Percentiles rank a stretch among this genome's conserved stretches.
Conservation (phyloP, 2,329 filamentous ascomycete species). For the Mycogone perniciosa region DNA sequence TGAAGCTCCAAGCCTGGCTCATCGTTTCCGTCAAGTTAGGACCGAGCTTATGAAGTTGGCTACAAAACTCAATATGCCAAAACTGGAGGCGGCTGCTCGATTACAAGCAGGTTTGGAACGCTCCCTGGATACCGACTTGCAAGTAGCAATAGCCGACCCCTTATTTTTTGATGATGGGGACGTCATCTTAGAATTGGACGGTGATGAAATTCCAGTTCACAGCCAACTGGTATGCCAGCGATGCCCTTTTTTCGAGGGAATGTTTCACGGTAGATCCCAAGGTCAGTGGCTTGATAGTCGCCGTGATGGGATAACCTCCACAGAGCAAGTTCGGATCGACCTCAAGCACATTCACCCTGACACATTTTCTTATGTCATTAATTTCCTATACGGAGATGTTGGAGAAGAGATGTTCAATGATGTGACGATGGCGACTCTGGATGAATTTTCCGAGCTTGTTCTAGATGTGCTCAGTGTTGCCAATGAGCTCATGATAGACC, state of each 20-base stretch:
- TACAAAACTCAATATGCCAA: slow-evolving; percentile 60
- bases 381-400: slow-evolving; percentile 76
- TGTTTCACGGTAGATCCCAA: slow-evolving; percentile 81
- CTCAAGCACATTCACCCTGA: slow-evolving; percentile 69
- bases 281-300: slow-evolving; percentile 78
- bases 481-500: slow-evolving; percentile 92
- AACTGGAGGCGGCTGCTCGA: slow-evolving; percentile 70
- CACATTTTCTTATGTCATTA: slow-evolving; percentile 72
- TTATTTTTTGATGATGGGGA: slow-evolving; percentile 75
- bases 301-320: slow-evolving; percentile 36
- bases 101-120: slow-evolving; percentile 61
- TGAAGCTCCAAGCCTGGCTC: slow-evolving; percentile 57
- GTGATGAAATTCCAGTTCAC: slow-evolving; percentile 66
- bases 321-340: slow-evolving; percentile 60
- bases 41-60: slow-evolving; percentile 84
- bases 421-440: slow-evolving; percentile 62
- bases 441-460: slow-evolving; percentile 82
- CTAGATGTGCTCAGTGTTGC: slow-evolving; percentile 85
- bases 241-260: slow-evolving; percentile 85
- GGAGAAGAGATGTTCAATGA: slow-evolving; percentile 77
- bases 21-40: slow-evolving; percentile 72
- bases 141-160: slow-evolving; percentile 59
- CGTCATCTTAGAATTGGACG: slow-evolving; percentile 70
- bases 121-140: slow-evolving; percentile 64
- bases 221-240: slow-evolving; percentile 73